Base-by-base conservation (phyloP, 2,329 filamentous ascomycete genomes). In the Thelonectria blattea region DNA sequence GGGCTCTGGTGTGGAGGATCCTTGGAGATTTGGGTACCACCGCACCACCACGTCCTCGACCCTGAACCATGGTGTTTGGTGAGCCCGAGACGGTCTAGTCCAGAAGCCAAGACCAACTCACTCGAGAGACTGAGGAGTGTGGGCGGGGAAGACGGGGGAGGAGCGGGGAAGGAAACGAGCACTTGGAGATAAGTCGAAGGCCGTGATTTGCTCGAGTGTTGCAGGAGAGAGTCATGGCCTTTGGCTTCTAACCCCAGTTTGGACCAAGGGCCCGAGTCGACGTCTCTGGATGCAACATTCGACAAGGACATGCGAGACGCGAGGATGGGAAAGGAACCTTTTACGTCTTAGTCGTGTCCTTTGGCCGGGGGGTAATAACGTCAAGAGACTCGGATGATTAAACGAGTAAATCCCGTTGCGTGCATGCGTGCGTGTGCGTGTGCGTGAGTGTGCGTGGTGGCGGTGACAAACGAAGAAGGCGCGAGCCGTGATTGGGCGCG, bases 21-120 rank as follows among this genome's bases (percentile, higher is more conserved):
- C 52, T 42, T 37, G 52, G 46, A 43, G 46, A 48, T 41, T 30
- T 22, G n/a, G 42, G 18, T 14, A 20, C 9, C 14, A n/a, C 14
- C 18, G 18, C 34, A 34, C 30, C 34, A 34, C 30, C 24, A 56
- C 43, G 42, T 42, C 20, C 30, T n/a, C 27, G 52, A 41, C 52
- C 52, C 46, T 55, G 52, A 45, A 34, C 45, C 45, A 27, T 56
- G 52, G 20, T 46, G 24, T 46, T 34, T 42, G 52, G 49, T 48
- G 32, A 41, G 42, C 52, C 52, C 45, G 48, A 56, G 52, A 41
- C 22, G 45, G 52, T 20, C 52, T 56, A 56, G 52, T 42, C 52
- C 45, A 49, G 32, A 45, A 45, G 22, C 46, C 46, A 48, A 48
- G 24, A 32, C 46, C 27, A 30, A 32, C 18, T 10, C 4, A 55